Evolutionary conservation across 495 filamentous ascomycete species (phyloP), one percentile per base, ranked within the genome.

Genomic region (Hypoxylon crocopeplum): DNA sequence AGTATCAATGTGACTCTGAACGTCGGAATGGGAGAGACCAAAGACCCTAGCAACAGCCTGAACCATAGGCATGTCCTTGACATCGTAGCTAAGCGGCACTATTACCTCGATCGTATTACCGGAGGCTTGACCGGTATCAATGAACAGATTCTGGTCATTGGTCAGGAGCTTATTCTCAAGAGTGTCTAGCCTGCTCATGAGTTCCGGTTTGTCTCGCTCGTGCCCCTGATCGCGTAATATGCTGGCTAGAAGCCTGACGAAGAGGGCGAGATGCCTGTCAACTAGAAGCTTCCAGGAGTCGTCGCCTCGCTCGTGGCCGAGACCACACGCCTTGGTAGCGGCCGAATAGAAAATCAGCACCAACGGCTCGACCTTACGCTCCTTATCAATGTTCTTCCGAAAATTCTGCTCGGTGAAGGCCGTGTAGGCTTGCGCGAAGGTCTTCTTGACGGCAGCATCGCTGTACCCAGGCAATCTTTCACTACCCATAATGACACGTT

Each of bases 1-100:
- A 13, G 82, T 83, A 73, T 95, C 88, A 62, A 99, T 89, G 63
- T 97, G 92, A 17, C 79, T 79, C 72, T 98, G 95, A 17, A 90
- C 88, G 41, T 91, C 86, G 2, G 84, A 80, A 36, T 87, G 84
- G 33, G 85, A 83, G 46, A 92, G 80, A 34, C 87, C 88, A 70
- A 97, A 99, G 48, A 97, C 89, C 50, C 81, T 87, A 36, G 86
- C 85, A 19, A 98, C 93, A 41, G 86, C 81, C 69, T 92, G 88
- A 21, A 97, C 95, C 72, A 97, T 82, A 16, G 86, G 86, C 95
- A 99, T 99, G 68, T 99, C 95, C 75, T 92, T 96, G 44, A 97
- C 87, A 71, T 96, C 88, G 68, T 96, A 92, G 70, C 86, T 94
- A 39, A 94, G 70, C 1, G 93, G 90, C 7, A 90, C 84, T 22